Evolutionary conservation across 805 yeast species (phyloP), one percentile per base, ranked within the genome.

Genomic region (Wickerhamomyces chaumierensis): DNA sequence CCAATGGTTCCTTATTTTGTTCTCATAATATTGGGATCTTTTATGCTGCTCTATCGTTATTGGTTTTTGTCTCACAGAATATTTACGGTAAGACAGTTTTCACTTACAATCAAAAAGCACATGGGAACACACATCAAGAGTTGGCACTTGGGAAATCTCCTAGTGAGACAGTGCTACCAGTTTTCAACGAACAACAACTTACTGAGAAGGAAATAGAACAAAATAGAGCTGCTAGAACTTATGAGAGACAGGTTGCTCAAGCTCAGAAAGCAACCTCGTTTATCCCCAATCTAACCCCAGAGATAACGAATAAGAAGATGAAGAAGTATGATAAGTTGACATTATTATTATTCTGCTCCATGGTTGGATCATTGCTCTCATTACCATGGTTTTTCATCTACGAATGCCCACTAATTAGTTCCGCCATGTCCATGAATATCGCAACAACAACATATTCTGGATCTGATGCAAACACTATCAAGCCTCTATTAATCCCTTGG

Each of bases 31-130:
- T 65, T 43, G 95, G 96, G 5, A 59, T 84, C n/a, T 23, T 71
- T 2, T 80, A 71, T 51, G 90, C 95, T 12, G 60, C 79, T 9
- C 42, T 75, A 23, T 75, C 92, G 4, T 71, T 88, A 36, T 55
- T 81, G 7, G 74, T 85, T 16, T 86, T 87, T 63, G 94, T 90
- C 5, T 73, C 78, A 3, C 95, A 86, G 53, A 86, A 86, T 54
- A 82, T 87, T 34, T 86, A 84, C 58, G 87, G 92, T 31, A 87
- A 87, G 60, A 79, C 76, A 45, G 76, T 87, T 31, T 72, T 86
- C 44, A 84, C 88, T 29, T 58, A 51, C 47, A 60, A 58, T 39
- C 52, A 48, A 14, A 53, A 41, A n/a, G n/a, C n/a, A 18, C 40
- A 41, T 16, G 37, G 42, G 31, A 52, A 46, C 23, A 45, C 48